phyloP scores from a whole-genome alignment of 768 basidiomycete genomes.

The Suillus sp. region DNA sequence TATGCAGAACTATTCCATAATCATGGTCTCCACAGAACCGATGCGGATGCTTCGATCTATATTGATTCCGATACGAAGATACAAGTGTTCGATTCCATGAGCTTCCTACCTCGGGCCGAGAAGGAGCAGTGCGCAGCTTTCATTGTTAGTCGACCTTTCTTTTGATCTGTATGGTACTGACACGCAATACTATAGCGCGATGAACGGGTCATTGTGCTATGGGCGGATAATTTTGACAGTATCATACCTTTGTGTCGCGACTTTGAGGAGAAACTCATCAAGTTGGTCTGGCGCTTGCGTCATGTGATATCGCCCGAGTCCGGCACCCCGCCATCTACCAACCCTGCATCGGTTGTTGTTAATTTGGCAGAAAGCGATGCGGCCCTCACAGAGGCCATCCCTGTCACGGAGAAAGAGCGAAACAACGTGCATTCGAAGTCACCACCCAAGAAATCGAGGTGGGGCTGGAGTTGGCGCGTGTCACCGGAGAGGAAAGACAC shows the following conservation, averaged over 20 bases:
- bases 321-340: constrained; percentile 22
- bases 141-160: constrained; percentile 51
- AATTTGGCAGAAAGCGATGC: constrained; percentile 50
- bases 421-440: neutral
- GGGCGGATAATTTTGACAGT: constrained; percentile 81
- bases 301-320: constrained; percentile 19
- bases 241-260: constrained; percentile 73
- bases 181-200: constrained; percentile 54
- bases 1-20: constrained; percentile 22
- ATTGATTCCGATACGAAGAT: constrained; percentile 82
- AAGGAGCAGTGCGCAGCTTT: constrained; percentile 93
- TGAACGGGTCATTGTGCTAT: constrained; percentile 78
- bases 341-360: constrained; percentile 47
- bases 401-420: constrained; percentile 25
- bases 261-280: constrained; percentile 78
- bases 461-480: constrained; percentile 50
- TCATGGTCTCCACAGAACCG: constrained; percentile 40
- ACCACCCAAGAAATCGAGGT: constrained; percentile 15
- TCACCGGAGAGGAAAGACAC: constrained; percentile 30
- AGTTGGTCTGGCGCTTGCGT: constrained; percentile 70
- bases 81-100: constrained; percentile 76
- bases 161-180: neutral
- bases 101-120: constrained; percentile 71
- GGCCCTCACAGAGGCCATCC: constrained; percentile 18
- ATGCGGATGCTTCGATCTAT: constrained; percentile 58